Evolutionary conservation across 306 rosid genomes (phyloP), one percentile per base, ranked within the genome.

Genomic region (Cucurbita ficifolia): DNA sequence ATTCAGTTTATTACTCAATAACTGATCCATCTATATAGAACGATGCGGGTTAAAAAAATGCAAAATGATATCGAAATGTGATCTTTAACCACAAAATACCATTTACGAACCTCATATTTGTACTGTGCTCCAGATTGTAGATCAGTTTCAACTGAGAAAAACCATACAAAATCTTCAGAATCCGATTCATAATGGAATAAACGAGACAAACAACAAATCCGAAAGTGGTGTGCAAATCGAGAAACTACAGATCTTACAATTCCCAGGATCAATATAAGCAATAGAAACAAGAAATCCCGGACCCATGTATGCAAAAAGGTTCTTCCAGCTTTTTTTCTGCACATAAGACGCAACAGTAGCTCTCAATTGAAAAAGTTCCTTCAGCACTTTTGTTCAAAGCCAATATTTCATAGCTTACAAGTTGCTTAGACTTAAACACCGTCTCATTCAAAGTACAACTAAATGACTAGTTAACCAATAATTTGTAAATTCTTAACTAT

Each of bases 241-340:
- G 36, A 79, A 73, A 61, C 58, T 13, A 72, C 17, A 45, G 48
- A 72, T 77, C 89, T 89, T 89, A 94, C 99, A 94, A 83, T 94
- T 94, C 78, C 99, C 99, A 10, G 99, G 99, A 81, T 94, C 99
- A 83, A 94, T 94, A 81, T 91, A 94, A 7, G 99, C 99, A 78
- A 94, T 94, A 61, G 97, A 94, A 78, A 94, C 96, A 77, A 94
- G 99, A 87, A 94, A 91, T 16, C 99, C 99, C 0, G 99, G 99
- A 18, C 99, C 99, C 92, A 90, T 82, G 82, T 94, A 94, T 52
- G 97, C 84, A 81, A 90, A 88, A 60, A 94, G 84, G 83, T 94
- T 94, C 80, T 84, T 94, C 99, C 99, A 94, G 87, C 97, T 94
- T 79, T 58, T 85, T 80, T 58, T 88, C 99, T 94, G 85, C 89